Evolutionary conservation across 768 basidiomycete species (phyloP).

Genomic region (Suillus subalutaceus): DNA sequence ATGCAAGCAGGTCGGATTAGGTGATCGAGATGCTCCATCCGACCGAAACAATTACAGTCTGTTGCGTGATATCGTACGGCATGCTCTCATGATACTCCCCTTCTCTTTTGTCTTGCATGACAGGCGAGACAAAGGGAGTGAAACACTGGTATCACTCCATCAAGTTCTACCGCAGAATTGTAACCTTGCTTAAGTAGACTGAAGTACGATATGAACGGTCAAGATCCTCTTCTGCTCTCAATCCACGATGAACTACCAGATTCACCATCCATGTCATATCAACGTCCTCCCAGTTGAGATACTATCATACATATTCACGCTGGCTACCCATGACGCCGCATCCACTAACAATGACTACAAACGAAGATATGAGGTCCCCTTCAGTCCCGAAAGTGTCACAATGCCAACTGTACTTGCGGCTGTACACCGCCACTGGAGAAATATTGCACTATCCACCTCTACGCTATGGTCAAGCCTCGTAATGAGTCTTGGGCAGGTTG

Average conservation of each 20-base stretch:
- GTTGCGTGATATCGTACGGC: not conserved
- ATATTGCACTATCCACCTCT: constrained; percentile 50
- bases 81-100: constrained; percentile 4
- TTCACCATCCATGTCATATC: constrained; percentile 30
- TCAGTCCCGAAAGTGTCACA: constrained; percentile 44
- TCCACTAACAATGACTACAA: constrained; percentile 23
- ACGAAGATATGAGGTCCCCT: constrained; percentile 22
- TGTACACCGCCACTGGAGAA: constrained; percentile 57
- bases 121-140: constrained; percentile 14
- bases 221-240: constrained; percentile 1
- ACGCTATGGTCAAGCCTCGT: constrained; percentile 59
- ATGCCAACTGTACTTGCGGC: constrained; percentile 49
- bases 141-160: constrained; percentile 2
- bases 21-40: no score
- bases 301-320: constrained; percentile 55
- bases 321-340: constrained; percentile 42
- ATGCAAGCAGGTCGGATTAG: no score
- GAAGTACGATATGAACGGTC: not conserved
- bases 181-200: constrained; percentile 5
- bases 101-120: constrained; percentile 14
- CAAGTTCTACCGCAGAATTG: not conserved
- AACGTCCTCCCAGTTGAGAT: constrained; percentile 56
- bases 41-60: constrained; percentile 13
- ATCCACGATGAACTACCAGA: constrained; percentile 7
- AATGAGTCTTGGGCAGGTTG: constrained; percentile 37